phyloP scores from a whole-genome alignment of 169 alveolate species.

The Plasmodium vivax region DNA sequence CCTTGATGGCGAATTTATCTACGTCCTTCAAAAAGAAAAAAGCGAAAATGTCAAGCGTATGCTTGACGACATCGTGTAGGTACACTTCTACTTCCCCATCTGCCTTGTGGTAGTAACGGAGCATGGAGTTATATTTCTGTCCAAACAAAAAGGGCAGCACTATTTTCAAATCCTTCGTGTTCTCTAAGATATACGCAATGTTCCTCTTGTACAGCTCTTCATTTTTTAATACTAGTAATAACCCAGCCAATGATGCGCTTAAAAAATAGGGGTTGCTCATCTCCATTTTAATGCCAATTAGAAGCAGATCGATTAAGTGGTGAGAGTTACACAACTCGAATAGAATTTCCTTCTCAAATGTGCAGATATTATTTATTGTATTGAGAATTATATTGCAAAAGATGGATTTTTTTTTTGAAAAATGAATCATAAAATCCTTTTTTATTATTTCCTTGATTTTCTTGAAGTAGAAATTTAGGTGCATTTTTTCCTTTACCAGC shows the following conservation, averaged over 20 bases:
- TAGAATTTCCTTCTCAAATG: background rate
- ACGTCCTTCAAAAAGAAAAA: constrained; percentile 35
- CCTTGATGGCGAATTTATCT: constrained; percentile 38
- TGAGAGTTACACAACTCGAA: constrained; percentile 55
- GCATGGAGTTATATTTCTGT: constrained; percentile 63
- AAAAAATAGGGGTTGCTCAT: constrained; percentile 44
- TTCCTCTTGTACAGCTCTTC: constrained; percentile 55
- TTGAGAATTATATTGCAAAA: constrained; percentile 23
- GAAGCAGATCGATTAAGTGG: constrained; percentile 37
- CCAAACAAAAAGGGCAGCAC: constrained; percentile 67
- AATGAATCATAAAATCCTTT: background rate
- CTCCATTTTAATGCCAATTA: constrained; percentile 65
- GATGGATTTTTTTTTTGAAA: constrained; percentile 18
- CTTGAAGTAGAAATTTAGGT: constrained; percentile 32
- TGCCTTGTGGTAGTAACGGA: background rate
- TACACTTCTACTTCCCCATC: constrained; percentile 9
- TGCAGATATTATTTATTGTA: constrained; percentile 48
- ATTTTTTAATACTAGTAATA: constrained; percentile 50
- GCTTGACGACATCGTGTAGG: constrained; percentile 25
- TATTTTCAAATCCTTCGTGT: constrained; percentile 64
- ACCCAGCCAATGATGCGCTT: constrained; percentile 56
- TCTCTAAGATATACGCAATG: constrained; percentile 58
- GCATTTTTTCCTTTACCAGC: constrained; percentile 55
- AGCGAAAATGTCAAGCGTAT: constrained; percentile 20
- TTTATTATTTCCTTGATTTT: constrained; percentile 56